Base-by-base conservation (phyloP, 2,329 filamentous ascomycete species). In the Stromatinia cepivora region DNA sequence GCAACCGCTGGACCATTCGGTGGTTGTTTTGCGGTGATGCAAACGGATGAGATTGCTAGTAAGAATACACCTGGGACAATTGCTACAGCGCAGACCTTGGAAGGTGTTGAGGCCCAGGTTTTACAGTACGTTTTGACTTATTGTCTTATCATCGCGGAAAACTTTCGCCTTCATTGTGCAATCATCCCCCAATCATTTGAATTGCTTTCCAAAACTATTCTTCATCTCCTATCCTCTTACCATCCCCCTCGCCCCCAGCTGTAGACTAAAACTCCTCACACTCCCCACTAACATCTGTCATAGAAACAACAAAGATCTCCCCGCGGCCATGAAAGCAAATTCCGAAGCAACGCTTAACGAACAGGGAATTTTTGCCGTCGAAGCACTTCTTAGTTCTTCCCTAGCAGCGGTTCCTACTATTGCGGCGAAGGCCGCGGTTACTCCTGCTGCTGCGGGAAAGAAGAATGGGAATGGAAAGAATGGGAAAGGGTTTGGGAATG, bases 11-110 rank as follows among this genome's bases (percentile, higher is more conserved):
- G 85, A 6, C 85, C 85, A 20, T 88, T 88, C 69, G 84, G 84
- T 52, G 83, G 86, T 66, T 88, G 86, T 78, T 84, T 88, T 76
- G 79, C 85, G 2, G 82, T 88, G 15, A 83, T 87, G 77, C 87
- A 89, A 74, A 79, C 79, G 34, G 85, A 87, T 72, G 76, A 74
- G 20, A 73, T 77, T 0, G 70, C 81, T 59, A 82, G 78, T 63
- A 76, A 75, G 70, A 86, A 86, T 78, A 81, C 45, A 3, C 59
- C 59, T 11, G 59, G 45, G 5, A 63, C 59, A 4, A 63, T 63
- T 50, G 28, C 59, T 2, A 63, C 59, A 22, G 59, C 45, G 22
- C 59, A 63, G 28, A 63, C 59, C 6, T 25, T 63, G 15, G 45
- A 63, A 9, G 45, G 45, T 39, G 28, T 63, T 20, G 45, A 63